Percentiles rank a stretch among this genome's conserved stretches.
phyloP scores from a whole-genome alignment of 1,284 basidiomycete species.

The Malassezia vespertilionis region DNA sequence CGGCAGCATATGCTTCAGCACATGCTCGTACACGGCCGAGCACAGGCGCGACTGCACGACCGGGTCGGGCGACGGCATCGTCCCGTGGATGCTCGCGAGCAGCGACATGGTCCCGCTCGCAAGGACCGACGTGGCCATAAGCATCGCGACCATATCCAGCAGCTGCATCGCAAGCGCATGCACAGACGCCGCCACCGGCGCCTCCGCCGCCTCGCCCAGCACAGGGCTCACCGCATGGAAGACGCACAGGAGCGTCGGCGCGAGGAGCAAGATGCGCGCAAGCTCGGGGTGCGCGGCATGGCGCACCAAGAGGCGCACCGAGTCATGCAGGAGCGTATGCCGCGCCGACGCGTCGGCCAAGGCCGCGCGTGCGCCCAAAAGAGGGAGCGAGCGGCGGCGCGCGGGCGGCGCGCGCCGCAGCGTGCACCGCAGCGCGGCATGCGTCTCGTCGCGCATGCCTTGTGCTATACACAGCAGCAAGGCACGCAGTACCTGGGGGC shows the following conservation, averaged over 20 bases:
- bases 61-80: constrained; percentile 16
- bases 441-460: constrained; percentile 16
- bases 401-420: not conserved
- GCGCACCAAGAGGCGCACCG: constrained; percentile 19
- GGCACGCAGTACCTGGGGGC: constrained; percentile 26
- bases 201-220: constrained; percentile 3
- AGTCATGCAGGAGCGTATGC: constrained; percentile 19
- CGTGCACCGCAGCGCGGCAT: not conserved
- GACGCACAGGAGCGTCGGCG: constrained; percentile 32
- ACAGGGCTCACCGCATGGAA: constrained; percentile 26
- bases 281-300: constrained; percentile 18
- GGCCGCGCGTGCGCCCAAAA: not conserved
- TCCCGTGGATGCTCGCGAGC: constrained; percentile 5
- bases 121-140: constrained; percentile 21
- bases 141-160: constrained; percentile 21
- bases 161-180: constrained; percentile 3
- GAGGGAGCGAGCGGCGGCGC: constrained; percentile 8
- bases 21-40: constrained; percentile 1
- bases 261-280: constrained; percentile 28
- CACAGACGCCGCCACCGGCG: not conserved
- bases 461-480: constrained; percentile 28
- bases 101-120: constrained; percentile 21
- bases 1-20: constrained; percentile 2
- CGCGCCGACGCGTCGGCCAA: not conserved
- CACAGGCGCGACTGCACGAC: constrained; percentile 14